These are phyloP conservation scores for Diaporthe sp. DNA, from an alignment of 2,329 filamentous ascomycete genomes.

Conservation along the genomic window DNA sequence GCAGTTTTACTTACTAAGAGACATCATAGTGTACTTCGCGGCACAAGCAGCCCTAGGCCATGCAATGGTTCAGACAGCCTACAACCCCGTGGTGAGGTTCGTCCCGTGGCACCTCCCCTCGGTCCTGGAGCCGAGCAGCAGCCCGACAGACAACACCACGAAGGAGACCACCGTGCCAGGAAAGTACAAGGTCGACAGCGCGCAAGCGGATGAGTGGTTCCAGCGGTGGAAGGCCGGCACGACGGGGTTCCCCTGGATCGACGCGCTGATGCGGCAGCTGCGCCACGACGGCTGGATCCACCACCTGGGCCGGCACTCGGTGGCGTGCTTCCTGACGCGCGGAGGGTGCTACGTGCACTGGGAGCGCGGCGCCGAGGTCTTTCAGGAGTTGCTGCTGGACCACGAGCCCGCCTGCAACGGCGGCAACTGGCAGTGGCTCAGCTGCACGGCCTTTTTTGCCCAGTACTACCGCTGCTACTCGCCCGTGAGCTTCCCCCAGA, in stretches of 20 bases:
- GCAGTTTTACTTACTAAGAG: neutral
- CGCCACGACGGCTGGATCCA: constrained; percentile 83
- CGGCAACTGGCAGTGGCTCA: constrained; percentile 85
- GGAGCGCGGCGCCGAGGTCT: constrained; percentile 84
- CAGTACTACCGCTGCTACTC: constrained; percentile 81
- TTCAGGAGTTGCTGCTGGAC: constrained; percentile 82
- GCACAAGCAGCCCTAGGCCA: constrained; percentile 79
- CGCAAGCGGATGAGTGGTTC: constrained; percentile 75
- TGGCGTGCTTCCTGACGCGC: constrained; percentile 85
- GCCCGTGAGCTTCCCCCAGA: constrained; percentile 80
- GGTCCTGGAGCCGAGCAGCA: constrained; percentile 56
- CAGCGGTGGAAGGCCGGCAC: constrained; percentile 76
- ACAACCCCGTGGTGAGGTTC: constrained; percentile 79
- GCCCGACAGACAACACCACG: constrained; percentile 62
- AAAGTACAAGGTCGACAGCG: constrained; percentile 74
- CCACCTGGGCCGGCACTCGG: constrained; percentile 82
- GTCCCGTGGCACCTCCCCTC: constrained; percentile 84
- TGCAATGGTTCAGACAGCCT: constrained; percentile 73
- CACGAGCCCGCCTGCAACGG: constrained; percentile 81
- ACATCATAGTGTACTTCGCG: constrained; percentile 76
- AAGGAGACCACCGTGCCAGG: constrained; percentile 50
- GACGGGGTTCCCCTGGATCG: constrained; percentile 86
- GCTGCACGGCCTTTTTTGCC: constrained; percentile 80
- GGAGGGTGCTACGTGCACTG: constrained; percentile 85
- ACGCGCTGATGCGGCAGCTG: constrained; percentile 84